A percentile compares a stretch with the other conserved stretches of the same genome.
phyloP scores from a whole-genome alignment of 2,329 filamentous ascomycete species.

The Tothia fuscella region DNA sequence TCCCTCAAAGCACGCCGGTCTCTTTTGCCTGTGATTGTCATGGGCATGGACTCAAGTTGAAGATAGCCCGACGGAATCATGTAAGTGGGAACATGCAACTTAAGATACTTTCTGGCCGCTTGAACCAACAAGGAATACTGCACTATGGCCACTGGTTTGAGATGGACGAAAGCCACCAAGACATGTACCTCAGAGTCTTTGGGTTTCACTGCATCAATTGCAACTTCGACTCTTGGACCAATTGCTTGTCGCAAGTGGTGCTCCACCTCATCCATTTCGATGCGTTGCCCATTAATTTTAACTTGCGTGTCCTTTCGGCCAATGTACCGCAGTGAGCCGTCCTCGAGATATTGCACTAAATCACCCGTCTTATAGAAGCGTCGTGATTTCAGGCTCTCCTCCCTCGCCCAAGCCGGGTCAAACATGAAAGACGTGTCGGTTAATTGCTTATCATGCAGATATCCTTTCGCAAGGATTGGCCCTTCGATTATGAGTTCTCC shows the following conservation, averaged over 20 bases:
- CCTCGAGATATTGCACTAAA: constrained; percentile 71
- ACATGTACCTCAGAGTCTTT: too few relatives aligned
- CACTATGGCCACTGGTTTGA: not conserved
- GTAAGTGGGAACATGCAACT: constrained; percentile 46
- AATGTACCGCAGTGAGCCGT: constrained; percentile 74
- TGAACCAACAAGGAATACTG: not conserved
- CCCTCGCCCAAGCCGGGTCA: too few relatives aligned
- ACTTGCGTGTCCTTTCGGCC: constrained; percentile 84
- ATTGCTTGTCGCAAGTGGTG: constrained; percentile 66
- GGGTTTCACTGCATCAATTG: constrained; percentile 20
- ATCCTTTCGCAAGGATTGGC: constrained; percentile 70
- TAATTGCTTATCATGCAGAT: constrained; percentile 71
- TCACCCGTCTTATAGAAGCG: constrained; percentile 86
- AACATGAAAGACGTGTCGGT: constrained; percentile 70
- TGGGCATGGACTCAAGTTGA: constrained; percentile 56
- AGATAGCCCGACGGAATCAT: constrained; percentile 87
- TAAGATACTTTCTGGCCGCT: not conserved
- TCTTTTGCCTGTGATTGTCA: constrained; percentile 83
- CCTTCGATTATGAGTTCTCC: constrained; percentile 85
- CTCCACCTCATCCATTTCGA: constrained; percentile 87
- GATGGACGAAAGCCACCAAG: too few relatives aligned
- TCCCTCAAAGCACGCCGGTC: constrained; percentile 54
- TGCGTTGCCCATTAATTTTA: constrained; percentile 75
- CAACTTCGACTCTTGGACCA: constrained; percentile 59
- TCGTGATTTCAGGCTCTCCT: constrained; percentile 31